Base-by-base conservation (phyloP, 2,329 filamentous ascomycete species). In the Pseudohalonectria lignicola region DNA sequence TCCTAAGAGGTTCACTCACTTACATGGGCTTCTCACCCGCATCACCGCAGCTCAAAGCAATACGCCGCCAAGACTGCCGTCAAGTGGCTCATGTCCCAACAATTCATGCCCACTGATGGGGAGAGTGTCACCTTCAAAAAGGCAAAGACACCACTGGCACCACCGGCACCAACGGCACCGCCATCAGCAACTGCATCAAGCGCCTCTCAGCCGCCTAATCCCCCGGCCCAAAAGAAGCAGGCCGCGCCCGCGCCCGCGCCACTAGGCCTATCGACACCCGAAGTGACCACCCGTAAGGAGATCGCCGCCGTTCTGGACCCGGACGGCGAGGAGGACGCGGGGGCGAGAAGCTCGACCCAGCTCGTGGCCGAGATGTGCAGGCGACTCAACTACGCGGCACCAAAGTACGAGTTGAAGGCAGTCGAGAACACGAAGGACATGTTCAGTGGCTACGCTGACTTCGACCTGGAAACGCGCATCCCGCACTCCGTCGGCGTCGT, bases 61-160 rank as follows among this genome's bases (percentile, higher is more conserved):
- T 72, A 66, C 44, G 71, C 72, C 1, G 69, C 71, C 17, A 63
- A 62, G 45, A 61, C 59, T 11, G 69, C 69, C 18, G 45, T 66
- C 17, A 51, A 59, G 7, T 70, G 60, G 55, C 54, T 72, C 13
- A 47, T 51, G 16, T 39, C 29, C 3, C 42, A 52, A 18, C 47
- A 47, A 8, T 42, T 46, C 23, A 57, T 63, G 51, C 48, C 47
- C 2, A 20, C 41, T 1, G 42, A 51, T 33, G 48, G 49, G 21
- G 21, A 36, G 8, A 43, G 42, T 17, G 43, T 49, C 12, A 40
- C 37, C 21, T 47, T 49, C 21, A 36, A 41, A 7, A 47, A 45
- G 42, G 2, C 31, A 4, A 45, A 41, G 21, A 18, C 20, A n/a
- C n/a, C n/a, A n/a, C n/a, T n/a, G n/a, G n/a, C n/a, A n/a, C n/a